Evolutionary conservation across 106 monocot species (phyloP), one percentile per base, ranked within the genome.

Genomic region (Dendrobium catenatum): DNA sequence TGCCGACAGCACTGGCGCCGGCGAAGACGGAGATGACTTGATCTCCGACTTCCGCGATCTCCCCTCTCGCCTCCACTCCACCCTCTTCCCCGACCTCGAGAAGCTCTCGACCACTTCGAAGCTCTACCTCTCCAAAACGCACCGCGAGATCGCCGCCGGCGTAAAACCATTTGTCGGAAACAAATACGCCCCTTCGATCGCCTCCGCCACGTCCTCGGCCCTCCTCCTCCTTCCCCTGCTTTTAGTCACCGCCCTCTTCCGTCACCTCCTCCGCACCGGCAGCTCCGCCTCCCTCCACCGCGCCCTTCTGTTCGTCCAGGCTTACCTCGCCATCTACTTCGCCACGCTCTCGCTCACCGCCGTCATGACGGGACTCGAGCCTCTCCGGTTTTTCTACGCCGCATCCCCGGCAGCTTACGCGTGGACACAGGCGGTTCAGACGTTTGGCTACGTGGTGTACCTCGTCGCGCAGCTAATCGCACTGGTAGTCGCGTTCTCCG

Each of bases 301-400:
- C 79, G 46, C 86, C 24, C 79, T 93, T 19, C 80, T 93, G 73
- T 89, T 90, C 80, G 78, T 88, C 73, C 90, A 95, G 20, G 85
- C 85, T n/a, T 93, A 95, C 82, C 80, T 93, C 10, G 92, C 91
- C 27, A 86, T 91, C 82, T 95, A 95, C 85, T 95, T 95, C 87
- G 83, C 83, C 40, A 88, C 87, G 19, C 93, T 95, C 77, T 82
- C 91, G 20, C 26, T 89, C 66, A 88, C 89, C 40, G 85, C 93
- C 7, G 18, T 84, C 4, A 64, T 84, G 17, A 91, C 88, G 37
- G 92, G 95, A 4, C 86, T 90, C 70, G 95, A 95, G 82, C 95
- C 95, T 31, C 79, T 95, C 66, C 42, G 85, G 18, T 84, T 95
- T 76, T 93, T 95, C 89, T 83, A 93, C 83, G 90, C 88, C n/a